These are phyloP conservation scores for Phytophthora pluvialis DNA, from an alignment of 352 stramenopile species.

Conservation along the genomic window DNA sequence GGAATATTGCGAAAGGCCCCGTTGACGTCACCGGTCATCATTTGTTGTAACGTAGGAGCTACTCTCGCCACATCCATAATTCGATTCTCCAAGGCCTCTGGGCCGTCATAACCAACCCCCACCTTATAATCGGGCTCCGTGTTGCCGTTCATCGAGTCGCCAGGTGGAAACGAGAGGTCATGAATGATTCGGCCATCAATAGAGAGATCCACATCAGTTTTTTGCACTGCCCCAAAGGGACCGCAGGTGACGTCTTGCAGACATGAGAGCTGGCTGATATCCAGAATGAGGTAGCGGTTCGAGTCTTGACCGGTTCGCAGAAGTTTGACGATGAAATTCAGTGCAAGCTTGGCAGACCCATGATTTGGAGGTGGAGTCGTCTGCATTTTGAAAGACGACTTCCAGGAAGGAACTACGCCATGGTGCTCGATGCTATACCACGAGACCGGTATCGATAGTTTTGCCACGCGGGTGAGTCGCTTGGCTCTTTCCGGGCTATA, in stretches of 20 bases:
- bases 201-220: conserved; percentile 4
- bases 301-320: conserved; percentile 17
- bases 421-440: conserved; percentile 6
- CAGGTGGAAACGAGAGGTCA: conserved; percentile 14
- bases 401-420: conserved; percentile 6
- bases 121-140: background rate
- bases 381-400: background rate
- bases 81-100: background rate
- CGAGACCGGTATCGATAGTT: background rate
- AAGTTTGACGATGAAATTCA: conserved; percentile 13
- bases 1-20: conserved; percentile 14
- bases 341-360: conserved; percentile 3
- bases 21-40: conserved; percentile 15
- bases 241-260: conserved; percentile 17
- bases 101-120: background rate
- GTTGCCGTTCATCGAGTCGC: conserved; percentile 19
- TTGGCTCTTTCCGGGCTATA: conserved; percentile 3
- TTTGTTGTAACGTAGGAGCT: background rate
- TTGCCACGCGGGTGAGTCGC: background rate
- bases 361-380: background rate
- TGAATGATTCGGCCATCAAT: conserved; percentile 22
- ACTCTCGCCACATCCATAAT: conserved; percentile 4
- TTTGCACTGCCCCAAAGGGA: conserved; percentile 22
- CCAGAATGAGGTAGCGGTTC: conserved; percentile 19
- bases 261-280: background rate